Evolutionary conservation across 257 asterid genomes (phyloP).

Genomic region (Jasminum sambac): DNA sequence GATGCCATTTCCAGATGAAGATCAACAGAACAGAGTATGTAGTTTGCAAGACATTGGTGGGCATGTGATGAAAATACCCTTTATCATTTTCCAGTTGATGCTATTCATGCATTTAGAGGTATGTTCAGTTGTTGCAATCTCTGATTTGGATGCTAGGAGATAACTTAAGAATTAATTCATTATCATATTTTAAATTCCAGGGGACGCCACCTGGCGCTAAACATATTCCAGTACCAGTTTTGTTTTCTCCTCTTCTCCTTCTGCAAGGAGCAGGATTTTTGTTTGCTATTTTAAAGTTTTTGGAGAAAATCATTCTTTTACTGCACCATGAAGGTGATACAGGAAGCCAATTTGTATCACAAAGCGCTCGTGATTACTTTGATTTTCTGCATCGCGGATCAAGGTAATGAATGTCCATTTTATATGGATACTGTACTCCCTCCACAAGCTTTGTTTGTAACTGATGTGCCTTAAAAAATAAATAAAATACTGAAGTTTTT

Average conservation of each 20-base stretch:
- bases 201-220: slow-evolving; percentile 83
- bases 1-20: slow-evolving; percentile 57
- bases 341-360: slow-evolving; percentile 58
- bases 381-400: slow-evolving; percentile 85
- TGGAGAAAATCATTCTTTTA: slow-evolving; percentile 49
- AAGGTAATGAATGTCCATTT: slow-evolving; percentile 44
- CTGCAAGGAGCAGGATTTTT: slow-evolving; percentile 85
- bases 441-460: slow-evolving; percentile 1
- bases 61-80: slow-evolving; percentile 87
- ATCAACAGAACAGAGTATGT: slow-evolving; percentile 63
- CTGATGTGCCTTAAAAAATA: no score
- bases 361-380: slow-evolving; percentile 58
- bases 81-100: slow-evolving; percentile 69
- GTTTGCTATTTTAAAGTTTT: slow-evolving; percentile 64
- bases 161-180: slow-evolving; percentile 16
- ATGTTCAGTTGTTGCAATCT: slow-evolving; percentile 16
- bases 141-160: background rate
- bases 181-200: slow-evolving; percentile 38
- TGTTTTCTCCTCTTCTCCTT: slow-evolving; percentile 82
- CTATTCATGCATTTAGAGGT: slow-evolving; percentile 96
- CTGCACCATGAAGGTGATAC: slow-evolving; percentile 39
- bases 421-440: slow-evolving; percentile 13
- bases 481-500: no score
- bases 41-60: slow-evolving; percentile 92
- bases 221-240: slow-evolving; percentile 62